Evolutionary conservation across 306 rosid genomes (phyloP), one percentile per base, ranked within the genome.

Genomic region (Vigna reflexopilosa): DNA sequence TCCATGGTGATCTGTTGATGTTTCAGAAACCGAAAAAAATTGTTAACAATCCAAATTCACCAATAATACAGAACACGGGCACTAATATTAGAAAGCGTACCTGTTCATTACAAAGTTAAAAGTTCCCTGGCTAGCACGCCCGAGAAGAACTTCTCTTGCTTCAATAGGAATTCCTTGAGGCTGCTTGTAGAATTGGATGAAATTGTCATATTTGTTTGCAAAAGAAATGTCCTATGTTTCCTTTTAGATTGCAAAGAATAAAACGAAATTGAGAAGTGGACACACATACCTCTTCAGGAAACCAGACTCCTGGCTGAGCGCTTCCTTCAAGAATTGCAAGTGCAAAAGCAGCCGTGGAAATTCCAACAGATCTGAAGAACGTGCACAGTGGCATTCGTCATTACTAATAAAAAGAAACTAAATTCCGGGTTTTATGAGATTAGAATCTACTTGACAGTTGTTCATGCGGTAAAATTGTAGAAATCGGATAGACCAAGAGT

Each of bases 261-360:
- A 40, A 32, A 34, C 5, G 4, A 26, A 36, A 6, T 36, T 12
- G 51, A 49, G 57, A 71, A 52, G 13, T 71, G 16, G 44, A 63
- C 26, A 54, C 54, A 45, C 80, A 72, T 72, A 92, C 98, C 92
- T 94, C 98, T 89, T 94, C 98, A 1, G 98, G 98, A 78, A 94
- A 94, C 98, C 98, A 92, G 77, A 94, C 93, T 64, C 98, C 98
- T 30, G 98, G 97, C 67, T 92, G 86, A 36, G 97, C 90, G 83
- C 89, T 92, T 77, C 97, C 98, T 88, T 94, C 97, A 61, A 94
- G 94, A 80, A 94, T 71, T 48, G 97, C 96, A 73, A 94, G 85
- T 76, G 84, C 97, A 87, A 94, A 92, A 79, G 98, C 98, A 59
- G 96, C 89, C 52, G 91, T 85, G 32, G 97, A 59, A 74, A 6